These are phyloP conservation scores for Metschnikowia kofuensis DNA, from an alignment of 805 yeast species.

Conservation along the genomic window DNA sequence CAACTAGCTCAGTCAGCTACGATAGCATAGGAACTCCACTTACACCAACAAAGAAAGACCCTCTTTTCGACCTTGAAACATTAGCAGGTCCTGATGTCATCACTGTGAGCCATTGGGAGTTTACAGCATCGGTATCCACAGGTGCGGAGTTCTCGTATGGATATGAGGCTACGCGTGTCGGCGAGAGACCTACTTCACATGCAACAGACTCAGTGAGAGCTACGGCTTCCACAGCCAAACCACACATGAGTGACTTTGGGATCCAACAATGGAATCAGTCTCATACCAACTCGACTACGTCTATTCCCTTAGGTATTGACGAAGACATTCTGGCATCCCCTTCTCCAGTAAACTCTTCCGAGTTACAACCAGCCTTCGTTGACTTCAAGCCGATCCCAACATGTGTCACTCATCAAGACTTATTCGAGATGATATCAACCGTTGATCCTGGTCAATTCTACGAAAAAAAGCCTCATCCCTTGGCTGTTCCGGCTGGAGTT, in stretches of 20 bases:
- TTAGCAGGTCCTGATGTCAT: conserved; percentile 2
- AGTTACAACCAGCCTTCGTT: neutral
- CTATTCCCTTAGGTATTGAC: too few species aligned
- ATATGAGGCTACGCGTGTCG: neutral
- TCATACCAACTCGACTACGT: too few species aligned
- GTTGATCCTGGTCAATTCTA: conserved; percentile 45
- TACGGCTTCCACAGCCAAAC: too few species aligned
- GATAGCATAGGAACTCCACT: neutral
- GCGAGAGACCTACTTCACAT: neutral
- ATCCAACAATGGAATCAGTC: too few species aligned
- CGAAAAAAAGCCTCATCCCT: conserved; percentile 42
- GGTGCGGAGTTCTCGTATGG: neutral
- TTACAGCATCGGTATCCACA: neutral
- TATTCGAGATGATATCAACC: conserved; percentile 50
- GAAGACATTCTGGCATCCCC: too few species aligned
- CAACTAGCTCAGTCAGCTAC: neutral
- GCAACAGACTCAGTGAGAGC: neutral
- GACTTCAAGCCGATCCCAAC: neutral
- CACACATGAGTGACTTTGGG: too few species aligned
- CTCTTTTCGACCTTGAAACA: neutral
- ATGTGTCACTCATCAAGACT: conserved; percentile 19
- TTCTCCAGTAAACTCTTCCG: too few species aligned
- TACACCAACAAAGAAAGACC: neutral
- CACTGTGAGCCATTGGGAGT: conserved; percentile 1
- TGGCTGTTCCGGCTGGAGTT: conserved; percentile 48